A percentile compares a stretch with the other conserved stretches of the same genome.
These are phyloP conservation scores for Penicillium sp. DNA, from an alignment of 2,329 filamentous ascomycete species.

Conservation along the genomic window DNA sequence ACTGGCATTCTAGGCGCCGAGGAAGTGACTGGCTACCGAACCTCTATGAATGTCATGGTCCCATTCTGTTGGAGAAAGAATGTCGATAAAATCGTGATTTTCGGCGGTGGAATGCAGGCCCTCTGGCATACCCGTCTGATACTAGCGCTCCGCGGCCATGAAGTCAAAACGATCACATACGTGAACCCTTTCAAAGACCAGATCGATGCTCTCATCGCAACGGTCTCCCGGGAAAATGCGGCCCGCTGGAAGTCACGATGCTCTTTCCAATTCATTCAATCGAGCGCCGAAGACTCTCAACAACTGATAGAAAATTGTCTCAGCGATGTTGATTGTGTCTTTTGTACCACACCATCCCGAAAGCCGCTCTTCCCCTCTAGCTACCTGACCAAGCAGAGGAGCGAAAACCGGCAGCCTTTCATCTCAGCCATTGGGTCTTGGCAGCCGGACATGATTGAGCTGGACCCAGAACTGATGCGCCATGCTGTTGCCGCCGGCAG, in stretches of 20 bases:
- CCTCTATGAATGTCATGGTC: conserved; percentile 66
- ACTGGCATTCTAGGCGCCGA: conserved; percentile 66
- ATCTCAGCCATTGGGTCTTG: conserved; percentile 48
- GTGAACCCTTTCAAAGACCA: background rate
- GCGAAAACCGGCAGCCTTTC: conserved; percentile 29
- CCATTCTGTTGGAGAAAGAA: conserved; percentile 13
- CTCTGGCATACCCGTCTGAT: conserved; percentile 42
- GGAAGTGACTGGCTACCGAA: conserved; percentile 73
- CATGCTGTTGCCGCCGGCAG: background rate
- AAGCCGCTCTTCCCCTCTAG: conserved; percentile 5
- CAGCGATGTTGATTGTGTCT: conserved; percentile 4
- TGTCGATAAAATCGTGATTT: conserved; percentile 34
- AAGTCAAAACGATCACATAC: conserved; percentile 8
- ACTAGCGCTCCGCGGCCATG: conserved; percentile 42
- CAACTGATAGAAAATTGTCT: background rate
- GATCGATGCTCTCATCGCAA: conserved; percentile 2
- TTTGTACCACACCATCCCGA: conserved; percentile 5
- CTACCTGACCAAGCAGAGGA: background rate
- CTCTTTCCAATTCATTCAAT: background rate
- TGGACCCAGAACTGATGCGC: conserved; percentile 33
- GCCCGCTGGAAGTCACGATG: conserved; percentile 3
- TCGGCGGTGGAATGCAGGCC: conserved; percentile 43
- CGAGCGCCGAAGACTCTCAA: background rate
- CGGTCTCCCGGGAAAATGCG: background rate
- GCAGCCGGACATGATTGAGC: conserved; percentile 47